These are phyloP conservation scores for Cladosporium sp. DNA, from an alignment of 2,329 filamentous ascomycete species.

Conservation along the genomic window DNA sequence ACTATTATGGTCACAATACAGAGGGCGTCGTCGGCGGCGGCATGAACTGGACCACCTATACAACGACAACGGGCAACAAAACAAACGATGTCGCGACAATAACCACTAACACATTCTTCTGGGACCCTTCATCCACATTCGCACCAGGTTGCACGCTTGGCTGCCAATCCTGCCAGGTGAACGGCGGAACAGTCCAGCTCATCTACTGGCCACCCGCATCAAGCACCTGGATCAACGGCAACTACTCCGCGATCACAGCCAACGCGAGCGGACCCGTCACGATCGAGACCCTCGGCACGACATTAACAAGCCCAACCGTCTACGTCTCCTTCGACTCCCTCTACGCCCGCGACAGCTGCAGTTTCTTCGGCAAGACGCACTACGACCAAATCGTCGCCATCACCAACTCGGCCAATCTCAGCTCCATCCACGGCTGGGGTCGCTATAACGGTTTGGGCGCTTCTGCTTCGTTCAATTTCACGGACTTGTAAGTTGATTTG, in stretches of 20 bases:
- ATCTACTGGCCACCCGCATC: slow-evolving; percentile 17
- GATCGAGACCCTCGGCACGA: slow-evolving; percentile 10
- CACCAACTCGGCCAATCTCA: slow-evolving; percentile 12
- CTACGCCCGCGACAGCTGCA: slow-evolving; percentile 17
- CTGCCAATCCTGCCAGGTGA: slow-evolving; percentile 3
- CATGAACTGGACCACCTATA: not conserved
- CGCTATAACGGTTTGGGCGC: not conserved
- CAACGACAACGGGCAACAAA: not conserved
- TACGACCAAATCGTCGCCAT: slow-evolving; percentile 15
- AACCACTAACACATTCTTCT: not conserved
- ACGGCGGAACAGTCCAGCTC: slow-evolving; percentile 17
- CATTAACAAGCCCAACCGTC: slow-evolving; percentile 17
- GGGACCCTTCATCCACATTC: not conserved
- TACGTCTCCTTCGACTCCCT: slow-evolving; percentile 18
- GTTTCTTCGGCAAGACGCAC: slow-evolving; percentile 11
- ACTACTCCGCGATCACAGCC: not conserved
- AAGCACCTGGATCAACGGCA: not conserved
- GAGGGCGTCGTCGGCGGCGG: not conserved
- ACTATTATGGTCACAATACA: not conserved
- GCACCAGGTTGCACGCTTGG: slow-evolving; percentile 11
- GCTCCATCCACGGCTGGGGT: slow-evolving; percentile 1
- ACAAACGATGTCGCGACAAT: not conserved
- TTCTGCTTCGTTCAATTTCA: slow-evolving; percentile 6
- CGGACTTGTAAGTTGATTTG: slow-evolving; percentile 6
- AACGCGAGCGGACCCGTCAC: not conserved